phyloP scores from a whole-genome alignment of 495 filamentous ascomycete genomes.

The Aspergillus olivimuriae region DNA sequence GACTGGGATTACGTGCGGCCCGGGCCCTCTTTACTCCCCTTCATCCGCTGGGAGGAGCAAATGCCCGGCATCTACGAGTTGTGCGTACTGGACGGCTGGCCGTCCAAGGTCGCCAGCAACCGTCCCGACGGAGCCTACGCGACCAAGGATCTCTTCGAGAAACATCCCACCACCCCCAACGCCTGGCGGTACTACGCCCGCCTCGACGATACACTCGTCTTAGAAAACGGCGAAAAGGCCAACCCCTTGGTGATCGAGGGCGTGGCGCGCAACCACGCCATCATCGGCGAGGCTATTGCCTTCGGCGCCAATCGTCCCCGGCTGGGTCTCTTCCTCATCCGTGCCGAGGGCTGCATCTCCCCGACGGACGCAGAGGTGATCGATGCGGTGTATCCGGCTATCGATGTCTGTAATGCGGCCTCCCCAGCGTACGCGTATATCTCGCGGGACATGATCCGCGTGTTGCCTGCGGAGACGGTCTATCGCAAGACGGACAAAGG shows the following conservation, averaged over 20 bases:
- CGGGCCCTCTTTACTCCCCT: slow-evolving; percentile 16
- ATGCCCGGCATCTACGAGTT: slow-evolving; percentile 47
- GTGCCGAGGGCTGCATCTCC: slow-evolving; percentile 14
- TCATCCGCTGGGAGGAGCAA: slow-evolving; percentile 45
- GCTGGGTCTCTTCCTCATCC: slow-evolving; percentile 38
- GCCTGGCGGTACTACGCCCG: slow-evolving; percentile 53
- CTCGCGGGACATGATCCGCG: slow-evolving; percentile 43
- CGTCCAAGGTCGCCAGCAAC: slow-evolving; percentile 52
- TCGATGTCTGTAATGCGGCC: slow-evolving; percentile 36
- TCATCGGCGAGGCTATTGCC: slow-evolving; percentile 24
- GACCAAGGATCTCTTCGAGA: slow-evolving; percentile 50
- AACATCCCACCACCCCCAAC: slow-evolving; percentile 39
- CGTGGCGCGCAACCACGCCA: slow-evolving; percentile 18
- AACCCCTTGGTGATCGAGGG: slow-evolving; percentile 53
- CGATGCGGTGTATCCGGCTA: slow-evolving; percentile 35
- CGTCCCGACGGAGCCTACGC: slow-evolving; percentile 51
- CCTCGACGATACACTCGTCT: slow-evolving; percentile 50
- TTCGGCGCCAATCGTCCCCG: slow-evolving; percentile 24
- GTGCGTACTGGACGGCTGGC: slow-evolving; percentile 51
- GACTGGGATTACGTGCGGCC: slow-evolving; percentile 58
- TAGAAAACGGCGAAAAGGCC: slow-evolving; percentile 59
- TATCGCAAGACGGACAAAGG: slow-evolving; percentile 47
- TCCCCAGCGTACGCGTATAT: slow-evolving; percentile 43
- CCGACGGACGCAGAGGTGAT: slow-evolving; percentile 32
- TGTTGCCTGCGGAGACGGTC: slow-evolving; percentile 29